Percentiles rank a stretch among this genome's conserved stretches.
Conservation (phyloP, 73 alveolate genomes). For the Paramecium sonneborni region DNA sequence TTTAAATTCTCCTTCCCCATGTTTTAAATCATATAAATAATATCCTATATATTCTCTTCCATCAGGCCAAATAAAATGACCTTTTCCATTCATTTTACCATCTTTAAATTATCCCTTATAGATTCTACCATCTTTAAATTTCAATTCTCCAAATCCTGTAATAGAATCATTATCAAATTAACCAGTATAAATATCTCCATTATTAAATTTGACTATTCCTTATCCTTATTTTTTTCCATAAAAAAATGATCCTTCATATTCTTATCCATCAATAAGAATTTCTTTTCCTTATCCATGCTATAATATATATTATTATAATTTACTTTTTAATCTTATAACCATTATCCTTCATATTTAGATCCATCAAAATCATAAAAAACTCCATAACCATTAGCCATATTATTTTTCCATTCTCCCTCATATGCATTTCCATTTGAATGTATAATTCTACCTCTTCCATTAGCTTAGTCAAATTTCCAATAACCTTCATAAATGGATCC, state of each 20-base stretch:
- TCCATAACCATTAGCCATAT: conserved; percentile 73
- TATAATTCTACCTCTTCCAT: conserved; percentile 67
- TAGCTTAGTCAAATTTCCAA: conserved; percentile 68
- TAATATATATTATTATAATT: too few relatives aligned
- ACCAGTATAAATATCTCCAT: conserved; percentile 70
- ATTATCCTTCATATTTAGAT: conserved; percentile 1
- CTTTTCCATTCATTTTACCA: conserved; percentile 60
- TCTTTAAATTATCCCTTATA: conserved; percentile 39
- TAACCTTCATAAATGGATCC: conserved; percentile 69
- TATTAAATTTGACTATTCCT: conserved; percentile 64
- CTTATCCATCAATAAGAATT: not conserved
- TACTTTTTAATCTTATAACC: conserved; percentile 34
- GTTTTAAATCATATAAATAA: conserved; percentile 43
- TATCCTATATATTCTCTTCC: conserved; percentile 46
- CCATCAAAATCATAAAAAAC: conserved; percentile 2
- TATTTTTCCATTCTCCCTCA: conserved; percentile 70
- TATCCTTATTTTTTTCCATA: conserved; percentile 64
- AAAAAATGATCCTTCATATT: not conserved
- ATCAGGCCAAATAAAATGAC: conserved; percentile 56
- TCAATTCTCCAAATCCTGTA: not conserved
- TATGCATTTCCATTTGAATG: conserved; percentile 70
- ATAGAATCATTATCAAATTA: conserved; percentile 40
- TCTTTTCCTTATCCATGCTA: conserved; percentile 19
- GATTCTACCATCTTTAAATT: conserved; percentile 20
- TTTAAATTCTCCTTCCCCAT: conserved; percentile 69